Conservation (phyloP, 176 grass and related monocot species). For the Rhynchospora tenuis region DNA sequence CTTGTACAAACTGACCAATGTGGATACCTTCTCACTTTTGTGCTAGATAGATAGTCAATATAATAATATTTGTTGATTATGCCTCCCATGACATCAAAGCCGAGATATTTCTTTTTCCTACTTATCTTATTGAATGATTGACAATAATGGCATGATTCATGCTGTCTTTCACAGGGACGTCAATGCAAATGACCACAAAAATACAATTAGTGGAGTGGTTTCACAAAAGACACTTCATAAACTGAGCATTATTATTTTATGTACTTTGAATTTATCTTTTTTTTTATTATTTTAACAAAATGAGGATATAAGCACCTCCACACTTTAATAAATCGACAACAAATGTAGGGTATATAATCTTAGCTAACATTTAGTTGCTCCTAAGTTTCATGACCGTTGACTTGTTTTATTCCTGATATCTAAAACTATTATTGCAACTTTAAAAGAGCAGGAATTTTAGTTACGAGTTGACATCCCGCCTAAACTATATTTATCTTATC, state of each 20-base stretch:
- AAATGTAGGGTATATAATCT: not conserved
- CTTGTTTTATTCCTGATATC: not conserved
- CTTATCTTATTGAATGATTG: constrained; percentile 4
- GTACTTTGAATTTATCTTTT: not conserved
- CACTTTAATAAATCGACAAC: not conserved
- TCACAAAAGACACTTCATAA: not conserved
- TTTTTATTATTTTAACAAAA: not conserved
- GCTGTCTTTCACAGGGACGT: not conserved
- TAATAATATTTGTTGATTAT: constrained; percentile 3
- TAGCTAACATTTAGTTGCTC: not conserved
- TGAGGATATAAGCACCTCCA: not conserved
- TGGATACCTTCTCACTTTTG: not conserved
- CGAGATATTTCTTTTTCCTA: not conserved
- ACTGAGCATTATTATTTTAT: not conserved
- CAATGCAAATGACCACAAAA: not conserved
- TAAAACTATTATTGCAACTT: not conserved
- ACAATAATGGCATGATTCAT: not conserved
- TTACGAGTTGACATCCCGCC: not conserved
- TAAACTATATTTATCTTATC: not conserved
- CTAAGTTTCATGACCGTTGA: not conserved
- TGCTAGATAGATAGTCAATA: not conserved
- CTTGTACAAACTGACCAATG: not conserved
- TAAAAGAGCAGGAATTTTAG: not conserved
- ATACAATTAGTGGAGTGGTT: not conserved
- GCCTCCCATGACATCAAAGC: not conserved